Evolutionary conservation across 345 rosid genomes (phyloP).

Genomic region (Physaria fendleri): DNA sequence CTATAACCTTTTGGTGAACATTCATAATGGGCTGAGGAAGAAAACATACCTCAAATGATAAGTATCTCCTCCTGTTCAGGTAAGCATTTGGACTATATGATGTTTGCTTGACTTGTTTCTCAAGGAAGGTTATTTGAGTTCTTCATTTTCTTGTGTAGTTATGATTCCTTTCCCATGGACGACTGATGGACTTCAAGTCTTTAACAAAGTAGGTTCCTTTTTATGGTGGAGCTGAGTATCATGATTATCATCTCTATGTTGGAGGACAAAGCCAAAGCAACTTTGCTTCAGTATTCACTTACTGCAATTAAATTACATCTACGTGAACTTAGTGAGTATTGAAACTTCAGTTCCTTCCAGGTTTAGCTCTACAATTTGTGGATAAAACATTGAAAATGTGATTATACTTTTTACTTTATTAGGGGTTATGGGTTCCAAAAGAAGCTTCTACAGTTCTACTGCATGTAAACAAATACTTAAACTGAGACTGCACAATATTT

Average conservation of each 20-base stretch:
- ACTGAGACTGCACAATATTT: neutral
- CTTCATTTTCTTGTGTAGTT: slow-evolving; percentile 30
- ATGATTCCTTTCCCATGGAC: slow-evolving; percentile 76
- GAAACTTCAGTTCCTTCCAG: neutral
- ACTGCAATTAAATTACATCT: slow-evolving; percentile 74
- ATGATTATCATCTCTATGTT: slow-evolving; percentile 87
- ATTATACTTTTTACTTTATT: too few species aligned
- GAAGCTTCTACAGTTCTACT: slow-evolving; percentile 54
- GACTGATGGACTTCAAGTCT: too few species aligned
- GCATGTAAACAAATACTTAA: slow-evolving; percentile 43
- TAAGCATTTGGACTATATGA: neutral
- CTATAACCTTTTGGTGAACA: neutral
- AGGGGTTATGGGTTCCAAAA: slow-evolving; percentile 81
- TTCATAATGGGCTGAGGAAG: neutral
- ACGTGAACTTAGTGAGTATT: slow-evolving; percentile 69
- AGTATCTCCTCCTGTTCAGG: neutral
- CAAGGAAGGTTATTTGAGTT: neutral
- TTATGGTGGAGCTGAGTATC: slow-evolving; percentile 86
- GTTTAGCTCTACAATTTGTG: neutral
- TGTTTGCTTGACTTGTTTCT: neutral
- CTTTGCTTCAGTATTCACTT: slow-evolving; percentile 83
- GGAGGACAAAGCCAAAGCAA: slow-evolving; percentile 91
- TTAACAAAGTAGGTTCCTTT: slow-evolving; percentile 68
- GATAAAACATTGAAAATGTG: slow-evolving; percentile 5
- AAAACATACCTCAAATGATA: neutral